Conservation (phyloP, 2,329 filamentous ascomycete genomes). For the Fusarium torulosum region DNA sequence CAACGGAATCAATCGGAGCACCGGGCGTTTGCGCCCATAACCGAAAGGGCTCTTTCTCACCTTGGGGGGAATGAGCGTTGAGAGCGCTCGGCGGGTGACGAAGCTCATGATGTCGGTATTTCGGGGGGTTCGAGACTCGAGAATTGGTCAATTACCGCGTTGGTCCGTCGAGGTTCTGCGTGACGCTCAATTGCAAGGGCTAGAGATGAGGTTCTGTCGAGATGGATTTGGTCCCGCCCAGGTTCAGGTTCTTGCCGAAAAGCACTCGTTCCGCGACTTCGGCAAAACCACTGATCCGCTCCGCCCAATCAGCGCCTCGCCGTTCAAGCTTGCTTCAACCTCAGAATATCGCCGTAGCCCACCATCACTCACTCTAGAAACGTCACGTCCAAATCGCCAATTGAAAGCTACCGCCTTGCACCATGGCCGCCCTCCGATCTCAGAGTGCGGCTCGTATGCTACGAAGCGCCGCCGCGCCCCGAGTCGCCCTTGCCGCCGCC, state of each 20-base stretch:
- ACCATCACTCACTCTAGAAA: conserved; percentile 44
- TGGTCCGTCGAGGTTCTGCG: conserved; percentile 50
- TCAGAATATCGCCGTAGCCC: conserved; percentile 49
- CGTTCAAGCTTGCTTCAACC: conserved; percentile 49
- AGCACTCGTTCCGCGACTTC: conserved; percentile 59
- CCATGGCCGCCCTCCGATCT: conserved; percentile 76
- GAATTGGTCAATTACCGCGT: conserved; percentile 47
- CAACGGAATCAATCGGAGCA: conserved; percentile 51
- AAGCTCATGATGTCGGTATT: conserved; percentile 83
- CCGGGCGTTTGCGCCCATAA: conserved; percentile 43
- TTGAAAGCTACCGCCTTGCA: conserved; percentile 49
- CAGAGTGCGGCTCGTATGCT: conserved; percentile 66
- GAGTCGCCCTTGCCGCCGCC: conserved; percentile 56
- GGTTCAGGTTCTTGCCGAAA: conserved; percentile 57
- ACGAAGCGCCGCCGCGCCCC: conserved; percentile 58
- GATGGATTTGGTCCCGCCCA: conserved; percentile 46
- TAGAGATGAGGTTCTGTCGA: conserved; percentile 45
- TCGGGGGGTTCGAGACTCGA: conserved; percentile 43
- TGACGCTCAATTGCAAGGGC: conserved; percentile 54
- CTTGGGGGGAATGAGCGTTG: conserved; percentile 99
- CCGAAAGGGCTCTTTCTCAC: conserved; percentile 64
- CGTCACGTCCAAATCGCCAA: conserved; percentile 38
- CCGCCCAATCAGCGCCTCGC: conserved; percentile 57
- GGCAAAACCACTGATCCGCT: conserved; percentile 59
- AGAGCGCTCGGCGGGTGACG: conserved; percentile 90